phyloP scores from a whole-genome alignment of 192 early-diverging fungal genomes.

The Umbelopsis sp. region DNA sequence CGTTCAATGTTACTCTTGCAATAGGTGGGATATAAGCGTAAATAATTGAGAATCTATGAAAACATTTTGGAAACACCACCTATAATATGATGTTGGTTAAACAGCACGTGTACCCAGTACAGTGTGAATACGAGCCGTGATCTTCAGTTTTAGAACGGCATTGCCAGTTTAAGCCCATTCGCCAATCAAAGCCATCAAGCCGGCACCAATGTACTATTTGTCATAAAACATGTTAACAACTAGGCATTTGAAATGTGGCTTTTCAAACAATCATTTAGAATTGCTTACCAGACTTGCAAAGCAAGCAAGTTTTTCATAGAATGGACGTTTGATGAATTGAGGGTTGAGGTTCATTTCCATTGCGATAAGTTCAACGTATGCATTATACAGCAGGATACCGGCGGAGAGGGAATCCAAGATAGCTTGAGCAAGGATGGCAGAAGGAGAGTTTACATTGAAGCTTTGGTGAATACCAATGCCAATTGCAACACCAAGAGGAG shows the following conservation, averaged over 20 bases:
- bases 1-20: no score
- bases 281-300: constrained; percentile 23
- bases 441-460: constrained; percentile 62
- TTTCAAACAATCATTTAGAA: not conserved
- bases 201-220: constrained; percentile 35
- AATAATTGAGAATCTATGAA: no score
- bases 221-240: not conserved
- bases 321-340: constrained; percentile 10
- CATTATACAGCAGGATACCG: constrained; percentile 81
- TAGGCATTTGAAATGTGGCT: no score
- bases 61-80: no score
- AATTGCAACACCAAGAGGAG: constrained; percentile 77
- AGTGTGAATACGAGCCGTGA: no score
- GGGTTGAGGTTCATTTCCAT: constrained; percentile 42
- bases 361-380: constrained; percentile 71
- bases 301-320: constrained; percentile 9
- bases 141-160: not conserved
- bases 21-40: no score
- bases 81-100: no score
- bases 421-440: constrained; percentile 64
- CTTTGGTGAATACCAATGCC: constrained; percentile 73
- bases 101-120: no score
- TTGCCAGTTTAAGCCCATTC: constrained; percentile 27
- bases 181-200: constrained; percentile 34
- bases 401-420: constrained; percentile 77